Percentiles rank a stretch among this genome's conserved stretches.
Evolutionary conservation across 106 monocot species (phyloP).

Genomic region (Dioscorea zingiberensis): DNA sequence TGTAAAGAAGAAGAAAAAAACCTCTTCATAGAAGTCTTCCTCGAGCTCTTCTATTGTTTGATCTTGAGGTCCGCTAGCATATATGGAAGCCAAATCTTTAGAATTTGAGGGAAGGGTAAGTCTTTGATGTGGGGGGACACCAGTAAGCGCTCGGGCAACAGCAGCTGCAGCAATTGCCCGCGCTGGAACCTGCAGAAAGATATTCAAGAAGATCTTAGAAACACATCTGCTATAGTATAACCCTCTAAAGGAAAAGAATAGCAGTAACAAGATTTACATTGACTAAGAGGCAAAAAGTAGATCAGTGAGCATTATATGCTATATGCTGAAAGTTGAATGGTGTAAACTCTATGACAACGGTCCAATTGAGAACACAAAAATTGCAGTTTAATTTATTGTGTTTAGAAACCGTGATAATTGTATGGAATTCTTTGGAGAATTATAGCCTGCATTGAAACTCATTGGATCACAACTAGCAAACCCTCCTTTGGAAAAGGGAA

Average conservation of each 20-base stretch:
- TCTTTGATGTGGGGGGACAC: slow-evolving; percentile 83
- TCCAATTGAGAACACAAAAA: background rate
- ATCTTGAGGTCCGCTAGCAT: slow-evolving; percentile 42
- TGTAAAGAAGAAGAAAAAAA: slow-evolving; percentile 5
- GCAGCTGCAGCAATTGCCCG: slow-evolving; percentile 92
- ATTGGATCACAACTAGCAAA: no score
- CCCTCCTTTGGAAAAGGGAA: no score
- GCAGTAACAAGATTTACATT: background rate
- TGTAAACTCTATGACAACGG: background rate
- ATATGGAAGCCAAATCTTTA: slow-evolving; percentile 62
- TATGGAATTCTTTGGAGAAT: no score
- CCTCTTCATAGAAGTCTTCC: slow-evolving; percentile 92
- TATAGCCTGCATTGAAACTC: no score
- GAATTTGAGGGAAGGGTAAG: slow-evolving; percentile 66
- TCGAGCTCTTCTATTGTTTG: slow-evolving; percentile 62
- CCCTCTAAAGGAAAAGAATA: background rate
- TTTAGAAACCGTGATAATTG: no score
- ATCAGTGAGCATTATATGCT: background rate
- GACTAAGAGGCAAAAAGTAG: background rate
- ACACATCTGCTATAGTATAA: background rate
- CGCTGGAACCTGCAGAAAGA: slow-evolving; percentile 75
- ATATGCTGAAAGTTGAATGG: background rate
- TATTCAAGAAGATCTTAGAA: slow-evolving; percentile 10
- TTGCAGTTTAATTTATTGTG: background rate
- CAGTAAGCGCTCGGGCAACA: slow-evolving; percentile 89